Base-by-base conservation (phyloP, 805 yeast genomes). In the Candida dendrica region DNA sequence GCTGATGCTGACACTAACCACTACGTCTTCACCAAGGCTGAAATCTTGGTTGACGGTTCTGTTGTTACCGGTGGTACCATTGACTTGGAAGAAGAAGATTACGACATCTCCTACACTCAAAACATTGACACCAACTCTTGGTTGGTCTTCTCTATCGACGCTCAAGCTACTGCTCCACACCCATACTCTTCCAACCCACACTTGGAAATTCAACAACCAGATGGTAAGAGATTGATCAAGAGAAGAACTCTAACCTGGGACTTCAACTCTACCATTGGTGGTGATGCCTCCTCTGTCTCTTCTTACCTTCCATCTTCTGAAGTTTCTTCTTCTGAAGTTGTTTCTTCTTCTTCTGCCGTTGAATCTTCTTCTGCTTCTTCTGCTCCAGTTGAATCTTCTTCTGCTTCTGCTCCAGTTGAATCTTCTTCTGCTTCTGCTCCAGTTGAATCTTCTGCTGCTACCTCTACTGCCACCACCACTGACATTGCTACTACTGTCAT, bases 401-500 rank as follows among this genome's bases (percentile, higher is more conserved):
- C 31, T 36, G 32, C 32, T 3, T 6, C n/a, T 3, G 36, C 38
- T 27, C n/a, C 29, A n/a, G 8, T 16, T 15, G n/a, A 31, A 14
- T 15, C 34, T 33, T 30, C 36, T n/a, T 36, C 30, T 22, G 37
- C 44, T 14, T 36, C 45, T 26, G 31, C 52, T 34, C 39, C 22
- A 36, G 43, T 49, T 37, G 20, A 30, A 30, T 55, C 58, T 26
- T 42, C 51, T 34, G 46, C 42, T 41, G 34, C 39, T 41, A 24
- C 45, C 33, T 46, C 40, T 24, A n/a, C n/a, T n/a, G n/a, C n/a
- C 14, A 47, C 54, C 49, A 52, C 55, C 38, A 45, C 55, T 32
- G 48, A 42, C 18, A 45, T 40, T 14, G 39, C 49, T 31, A 52
- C 63, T 47, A 59, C 62, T 33, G 40, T 56, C 29, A 52, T 50